Base-by-base conservation (phyloP, 805 yeast species). In the Metschnikowia corniflorae region DNA sequence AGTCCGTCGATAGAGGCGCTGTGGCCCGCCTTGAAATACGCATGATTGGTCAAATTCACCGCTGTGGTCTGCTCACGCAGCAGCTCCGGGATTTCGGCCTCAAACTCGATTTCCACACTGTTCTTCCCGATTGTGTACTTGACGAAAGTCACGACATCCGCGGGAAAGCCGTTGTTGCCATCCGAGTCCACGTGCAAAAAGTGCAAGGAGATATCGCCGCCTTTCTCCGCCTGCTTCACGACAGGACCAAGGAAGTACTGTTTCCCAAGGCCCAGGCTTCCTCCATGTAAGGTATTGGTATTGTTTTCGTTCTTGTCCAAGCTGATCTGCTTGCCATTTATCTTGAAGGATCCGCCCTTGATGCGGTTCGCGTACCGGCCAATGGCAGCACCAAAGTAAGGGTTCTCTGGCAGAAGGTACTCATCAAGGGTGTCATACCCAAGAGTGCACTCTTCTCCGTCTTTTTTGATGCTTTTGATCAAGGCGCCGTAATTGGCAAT, bases 281-380 rank as follows among this genome's bases (percentile, higher is more conserved):
- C 82, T 23, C 82, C 78, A 46, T 80, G 86, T 21, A 79, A 64
- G 27, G 29, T 27, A 10, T 10, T 10, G 31, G 69, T 33, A 6
- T 42, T 49, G 25, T 55, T 54, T 42, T 73, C 74, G 53, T 73
- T 76, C 23, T 57, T 49, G 15, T 68, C 63, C 37, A 79, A 55
- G 16, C 60, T 50, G 49, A 65, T 71, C 9, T 54, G 50, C 35
- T 58, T 51, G 5, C 73, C 77, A 23, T 63, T 61, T 16, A 78
- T 41, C 10, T 43, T 34, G 44, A 76, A 65, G 33, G 51, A 43
- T 20, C 77, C 81, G 28, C 62, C 60, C 8, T 58, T 49, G 33
- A 80, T 71, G 40, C 86, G 67, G 55, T 80, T 81, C 35, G 85
- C 85, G 41, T 66, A 72, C 29, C 86, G 67, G 19, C 87, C 87